A percentile compares a stretch with the other conserved stretches of the same genome.
Conservation (phyloP, 306 rosid species). For the Prinsepia uniflora region DNA sequence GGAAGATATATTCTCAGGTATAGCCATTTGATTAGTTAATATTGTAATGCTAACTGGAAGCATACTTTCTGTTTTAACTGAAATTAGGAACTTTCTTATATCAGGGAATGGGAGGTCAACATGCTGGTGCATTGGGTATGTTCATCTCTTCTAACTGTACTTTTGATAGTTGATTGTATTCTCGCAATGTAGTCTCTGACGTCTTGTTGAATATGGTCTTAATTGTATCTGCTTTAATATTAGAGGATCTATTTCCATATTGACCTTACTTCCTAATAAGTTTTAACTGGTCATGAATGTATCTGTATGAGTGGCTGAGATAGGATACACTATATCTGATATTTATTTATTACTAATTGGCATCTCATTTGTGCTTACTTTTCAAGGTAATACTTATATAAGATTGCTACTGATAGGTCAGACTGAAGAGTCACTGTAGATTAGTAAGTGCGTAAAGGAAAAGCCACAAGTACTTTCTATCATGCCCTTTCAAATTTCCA, state of each 20-base stretch:
- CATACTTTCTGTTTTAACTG: slow-evolving; percentile 20
- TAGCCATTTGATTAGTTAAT: slow-evolving; percentile 10
- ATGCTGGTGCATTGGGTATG: slow-evolving; percentile 65
- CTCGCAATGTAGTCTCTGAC: neutral
- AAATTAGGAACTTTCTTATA: slow-evolving; percentile 29
- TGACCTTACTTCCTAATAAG: neutral
- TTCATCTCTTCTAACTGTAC: neutral
- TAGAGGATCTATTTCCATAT: neutral
- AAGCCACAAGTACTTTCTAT: neutral
- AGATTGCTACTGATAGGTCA: neutral
- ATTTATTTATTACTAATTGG: neutral
- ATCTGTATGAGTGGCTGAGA: neutral
- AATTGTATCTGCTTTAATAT: neutral
- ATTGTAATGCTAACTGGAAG: slow-evolving; percentile 10
- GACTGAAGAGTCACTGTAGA: neutral
- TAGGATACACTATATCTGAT: neutral
- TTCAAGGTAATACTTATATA: neutral
- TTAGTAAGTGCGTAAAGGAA: neutral
- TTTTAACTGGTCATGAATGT: neutral
- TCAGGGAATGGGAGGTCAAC: slow-evolving; percentile 78
- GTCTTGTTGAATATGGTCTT: slow-evolving; percentile 3
- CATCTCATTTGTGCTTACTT: neutral
- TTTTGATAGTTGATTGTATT: slow-evolving; percentile 11
- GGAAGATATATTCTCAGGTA: slow-evolving; percentile 82
- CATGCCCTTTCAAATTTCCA: neutral